Evolutionary conservation across 805 yeast genomes (phyloP).

Genomic region (Kodamaea kaohsiungensis): DNA sequence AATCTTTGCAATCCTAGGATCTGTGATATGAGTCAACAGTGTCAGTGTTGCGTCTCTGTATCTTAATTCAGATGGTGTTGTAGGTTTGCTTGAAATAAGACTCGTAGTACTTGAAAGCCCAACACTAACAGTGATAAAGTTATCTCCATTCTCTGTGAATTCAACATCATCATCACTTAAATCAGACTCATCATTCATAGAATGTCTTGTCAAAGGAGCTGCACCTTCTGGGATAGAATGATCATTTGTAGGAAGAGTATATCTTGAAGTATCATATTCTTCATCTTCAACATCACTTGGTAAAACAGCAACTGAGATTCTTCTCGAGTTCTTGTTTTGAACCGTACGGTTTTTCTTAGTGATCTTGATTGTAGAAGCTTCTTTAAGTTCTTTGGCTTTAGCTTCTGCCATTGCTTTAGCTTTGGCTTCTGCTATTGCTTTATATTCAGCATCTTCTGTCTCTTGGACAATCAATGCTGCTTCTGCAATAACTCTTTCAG

Average conservation of each 20-base stretch:
- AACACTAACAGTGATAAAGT: neutral
- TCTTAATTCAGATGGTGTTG: neutral
- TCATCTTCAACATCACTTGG: neutral
- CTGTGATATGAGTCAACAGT: neutral
- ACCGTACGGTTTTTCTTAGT: neutral
- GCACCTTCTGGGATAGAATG: neutral
- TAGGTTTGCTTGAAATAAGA: neutral
- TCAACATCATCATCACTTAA: neutral
- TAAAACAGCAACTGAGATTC: neutral
- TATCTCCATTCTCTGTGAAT: neutral
- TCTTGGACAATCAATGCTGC: neutral
- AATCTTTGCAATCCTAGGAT: neutral
- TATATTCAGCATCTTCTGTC: neutral
- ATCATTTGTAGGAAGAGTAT: neutral
- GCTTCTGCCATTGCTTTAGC: neutral
- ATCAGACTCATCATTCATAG: neutral
- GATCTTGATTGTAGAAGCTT: slow-evolving; percentile 1
- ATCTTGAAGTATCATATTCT: neutral
- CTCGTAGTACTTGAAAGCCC: neutral
- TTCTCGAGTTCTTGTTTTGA: neutral
- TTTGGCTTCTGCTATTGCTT: neutral
- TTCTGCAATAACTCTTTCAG: neutral
- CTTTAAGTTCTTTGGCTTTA: neutral
- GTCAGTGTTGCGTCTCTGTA: neutral
- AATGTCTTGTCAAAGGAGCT: neutral